Evolutionary conservation across 1,139 yeast species (phyloP).

Genomic region (Meyerozyma carpophila): DNA sequence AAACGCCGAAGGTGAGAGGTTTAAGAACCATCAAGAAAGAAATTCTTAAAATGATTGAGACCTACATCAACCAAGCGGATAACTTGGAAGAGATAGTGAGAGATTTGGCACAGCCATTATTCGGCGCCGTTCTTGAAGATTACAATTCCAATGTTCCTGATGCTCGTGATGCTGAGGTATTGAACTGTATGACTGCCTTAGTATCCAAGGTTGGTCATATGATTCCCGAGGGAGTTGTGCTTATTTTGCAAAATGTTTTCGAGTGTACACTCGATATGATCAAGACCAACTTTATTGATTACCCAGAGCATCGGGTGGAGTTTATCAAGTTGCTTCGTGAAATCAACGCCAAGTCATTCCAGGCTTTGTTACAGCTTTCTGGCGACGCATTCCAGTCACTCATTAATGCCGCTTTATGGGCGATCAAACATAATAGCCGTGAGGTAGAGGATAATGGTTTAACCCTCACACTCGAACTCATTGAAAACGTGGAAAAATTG

Average conservation of each 20-base stretch:
- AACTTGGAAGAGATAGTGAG: conserved; percentile 81
- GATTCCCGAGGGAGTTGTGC: conserved; percentile 87
- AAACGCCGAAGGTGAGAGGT: conserved; percentile 93
- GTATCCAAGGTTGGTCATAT: conserved; percentile 81
- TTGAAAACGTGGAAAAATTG: conserved; percentile 75
- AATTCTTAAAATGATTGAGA: conserved; percentile 81
- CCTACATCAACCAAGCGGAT: conserved; percentile 82
- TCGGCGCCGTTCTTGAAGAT: conserved; percentile 84
- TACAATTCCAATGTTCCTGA: conserved; percentile 87
- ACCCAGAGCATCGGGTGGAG: conserved; percentile 96
- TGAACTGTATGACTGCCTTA: conserved; percentile 89
- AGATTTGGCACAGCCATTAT: conserved; percentile 77
- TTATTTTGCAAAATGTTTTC: conserved; percentile 84
- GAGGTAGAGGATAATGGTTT: conserved; percentile 93
- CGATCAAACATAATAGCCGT: conserved; percentile 92
- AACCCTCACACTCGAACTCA: conserved; percentile 71
- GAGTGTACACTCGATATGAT: conserved; percentile 95
- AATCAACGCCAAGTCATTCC: conserved; percentile 79
- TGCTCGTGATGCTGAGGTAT: conserved; percentile 96
- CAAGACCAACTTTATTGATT: conserved; percentile 89
- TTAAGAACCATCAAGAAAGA: conserved; percentile 96
- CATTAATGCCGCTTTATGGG: conserved; percentile 95
- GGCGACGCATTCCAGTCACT: conserved; percentile 89
- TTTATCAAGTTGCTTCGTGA: conserved; percentile 86
- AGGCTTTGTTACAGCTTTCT: conserved; percentile 81